phyloP scores from a whole-genome alignment of 352 stramenopile genomes.

The Phytophthora fragariaefolia region DNA sequence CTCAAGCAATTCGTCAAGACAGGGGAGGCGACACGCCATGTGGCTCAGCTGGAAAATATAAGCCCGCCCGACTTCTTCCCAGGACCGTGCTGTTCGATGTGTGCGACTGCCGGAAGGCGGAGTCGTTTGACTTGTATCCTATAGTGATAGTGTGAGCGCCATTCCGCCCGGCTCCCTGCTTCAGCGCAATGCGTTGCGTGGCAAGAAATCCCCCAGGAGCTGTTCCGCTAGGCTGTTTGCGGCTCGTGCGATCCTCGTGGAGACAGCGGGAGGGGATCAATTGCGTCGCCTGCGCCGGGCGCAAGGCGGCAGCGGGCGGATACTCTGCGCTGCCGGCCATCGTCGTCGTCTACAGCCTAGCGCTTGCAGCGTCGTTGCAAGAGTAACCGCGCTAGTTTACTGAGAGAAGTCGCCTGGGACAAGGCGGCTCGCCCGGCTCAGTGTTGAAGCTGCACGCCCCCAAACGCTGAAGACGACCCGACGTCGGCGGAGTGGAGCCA shows the following conservation, averaged over 20 bases:
- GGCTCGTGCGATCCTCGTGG: neutral
- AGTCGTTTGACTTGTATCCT: neutral
- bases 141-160: too few relatives aligned
- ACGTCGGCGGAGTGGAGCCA: neutral
- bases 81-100: slow-evolving; percentile 5
- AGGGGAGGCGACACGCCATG: neutral
- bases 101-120: neutral
- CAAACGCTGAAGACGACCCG: slow-evolving; percentile 9
- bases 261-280: neutral
- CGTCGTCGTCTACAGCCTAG: neutral
- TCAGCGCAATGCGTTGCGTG: neutral
- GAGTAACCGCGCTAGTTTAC: neutral
- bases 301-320: neutral
- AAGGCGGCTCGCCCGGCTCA: slow-evolving; percentile 15
- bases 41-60: neutral
- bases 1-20: neutral
- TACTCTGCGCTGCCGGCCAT: neutral
- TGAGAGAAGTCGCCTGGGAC: neutral
- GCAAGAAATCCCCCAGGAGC: neutral
- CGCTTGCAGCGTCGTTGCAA: neutral
- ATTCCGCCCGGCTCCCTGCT: slow-evolving; percentile 3
- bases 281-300: slow-evolving; percentile 5
- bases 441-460: slow-evolving; percentile 15
- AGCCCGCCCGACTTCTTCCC: too few relatives aligned
- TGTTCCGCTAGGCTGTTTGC: neutral